Percentiles rank a stretch among this genome's conserved stretches.
phyloP scores from a whole-genome alignment of 2,329 filamentous ascomycete species.

The Cercospora zeina region DNA sequence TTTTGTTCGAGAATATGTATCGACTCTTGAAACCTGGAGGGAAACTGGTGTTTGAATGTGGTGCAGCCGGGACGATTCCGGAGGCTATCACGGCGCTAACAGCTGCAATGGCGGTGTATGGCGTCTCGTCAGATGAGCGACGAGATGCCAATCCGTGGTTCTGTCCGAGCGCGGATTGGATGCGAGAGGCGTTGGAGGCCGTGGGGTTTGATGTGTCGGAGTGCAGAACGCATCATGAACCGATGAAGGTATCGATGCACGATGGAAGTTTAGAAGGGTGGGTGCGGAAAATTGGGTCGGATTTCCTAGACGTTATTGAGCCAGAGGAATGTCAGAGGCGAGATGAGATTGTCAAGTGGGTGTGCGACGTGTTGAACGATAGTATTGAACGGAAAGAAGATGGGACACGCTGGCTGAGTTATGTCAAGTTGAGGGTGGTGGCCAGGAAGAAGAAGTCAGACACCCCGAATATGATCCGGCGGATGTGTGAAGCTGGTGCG shows the following conservation, averaged over 20 bases:
- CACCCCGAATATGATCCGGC: conserved; percentile 1
- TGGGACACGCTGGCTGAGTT: conserved; percentile 53
- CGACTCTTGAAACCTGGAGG: conserved; percentile 58
- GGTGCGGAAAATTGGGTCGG: conserved; percentile 63
- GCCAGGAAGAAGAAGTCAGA: conserved; percentile 37
- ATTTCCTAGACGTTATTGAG: conserved; percentile 51
- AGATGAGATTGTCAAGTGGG: conserved; percentile 57
- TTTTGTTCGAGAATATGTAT: conserved; percentile 56
- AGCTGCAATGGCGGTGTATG: conserved; percentile 46
- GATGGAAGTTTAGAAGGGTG: conserved; percentile 59
- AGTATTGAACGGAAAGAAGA: conserved; percentile 59
- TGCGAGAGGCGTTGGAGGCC: conserved; percentile 43
- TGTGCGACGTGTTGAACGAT: conserved; percentile 56
- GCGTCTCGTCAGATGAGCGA: conserved; percentile 46
- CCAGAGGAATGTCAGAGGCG: conserved; percentile 51
- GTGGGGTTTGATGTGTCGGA: conserved; percentile 49
- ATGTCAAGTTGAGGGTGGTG: conserved; percentile 48
- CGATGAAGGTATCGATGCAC: conserved; percentile 55
- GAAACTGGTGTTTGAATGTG: conserved; percentile 62
- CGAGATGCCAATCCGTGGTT: conserved; percentile 64
- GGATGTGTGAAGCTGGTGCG: conserved; percentile 10
- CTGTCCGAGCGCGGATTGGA: conserved; percentile 62
- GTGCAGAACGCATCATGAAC: conserved; percentile 64
- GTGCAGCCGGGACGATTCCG: conserved; percentile 66
- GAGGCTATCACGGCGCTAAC: conserved; percentile 63